Percentiles rank a stretch among this genome's conserved stretches.
Evolutionary conservation across 23 red algal genomes (phyloP).

Genomic region (Gracilaria vermiculophylla): DNA sequence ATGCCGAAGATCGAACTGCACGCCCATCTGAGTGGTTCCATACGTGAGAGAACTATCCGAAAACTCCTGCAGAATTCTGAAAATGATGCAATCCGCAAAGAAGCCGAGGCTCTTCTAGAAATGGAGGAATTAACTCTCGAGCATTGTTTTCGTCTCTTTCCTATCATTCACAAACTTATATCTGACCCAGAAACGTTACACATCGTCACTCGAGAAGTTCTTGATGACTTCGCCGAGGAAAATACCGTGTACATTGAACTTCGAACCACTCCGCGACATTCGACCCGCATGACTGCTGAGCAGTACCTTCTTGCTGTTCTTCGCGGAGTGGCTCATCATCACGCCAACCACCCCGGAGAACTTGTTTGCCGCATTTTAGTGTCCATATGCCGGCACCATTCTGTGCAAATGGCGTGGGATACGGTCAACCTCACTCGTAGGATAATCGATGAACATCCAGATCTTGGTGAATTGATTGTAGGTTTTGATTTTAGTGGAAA

Average conservation of each 20-base stretch:
- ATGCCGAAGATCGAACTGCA: constrained; percentile 56
- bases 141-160: constrained; percentile 50
- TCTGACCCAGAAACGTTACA: neutral
- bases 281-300: neutral
- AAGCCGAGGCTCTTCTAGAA: neutral
- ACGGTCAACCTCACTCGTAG: neutral
- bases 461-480: constrained; percentile 33
- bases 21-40: constrained; percentile 54
- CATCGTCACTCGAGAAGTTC: neutral
- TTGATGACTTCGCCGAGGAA: constrained; percentile 53
- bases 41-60: constrained; percentile 11
- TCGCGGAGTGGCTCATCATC: neutral
- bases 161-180: constrained; percentile 61
- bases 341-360: neutral
- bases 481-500: constrained; percentile 61
- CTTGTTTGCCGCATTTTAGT: constrained; percentile 48
- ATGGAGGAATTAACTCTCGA: neutral
- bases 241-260: constrained; percentile 53
- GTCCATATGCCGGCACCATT: constrained; percentile 38
- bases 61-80: constrained; percentile 17
- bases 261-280: constrained; percentile 41
- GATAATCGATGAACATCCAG: neutral
- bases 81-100: neutral
- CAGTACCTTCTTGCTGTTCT: constrained; percentile 42
- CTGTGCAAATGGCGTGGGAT: constrained; percentile 9